A percentile compares a stretch with the other conserved stretches of the same genome.
These are phyloP conservation scores for Leishmania gerbilli DNA, from an alignment of 208 protist genomes.

Conservation along the genomic window DNA sequence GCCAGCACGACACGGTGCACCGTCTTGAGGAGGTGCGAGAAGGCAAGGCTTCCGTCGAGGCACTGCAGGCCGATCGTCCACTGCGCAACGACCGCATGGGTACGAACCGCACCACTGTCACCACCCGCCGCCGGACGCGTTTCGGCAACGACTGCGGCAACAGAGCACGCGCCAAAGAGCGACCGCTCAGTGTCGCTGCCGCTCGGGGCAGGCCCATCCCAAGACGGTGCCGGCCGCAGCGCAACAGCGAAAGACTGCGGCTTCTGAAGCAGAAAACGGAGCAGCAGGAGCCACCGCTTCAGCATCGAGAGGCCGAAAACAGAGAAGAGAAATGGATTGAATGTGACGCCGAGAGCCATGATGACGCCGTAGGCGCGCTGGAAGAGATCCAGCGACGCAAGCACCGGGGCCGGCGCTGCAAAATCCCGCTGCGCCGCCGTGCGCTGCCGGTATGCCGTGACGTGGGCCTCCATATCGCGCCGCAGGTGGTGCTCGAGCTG, in stretches of 20 bases:
- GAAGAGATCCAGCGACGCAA: constrained; percentile 44
- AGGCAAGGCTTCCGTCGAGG: constrained; percentile 71
- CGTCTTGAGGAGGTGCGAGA: constrained; percentile 52
- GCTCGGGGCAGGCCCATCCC: neutral
- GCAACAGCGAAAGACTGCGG: constrained; percentile 55
- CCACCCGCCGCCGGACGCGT: too few species aligned
- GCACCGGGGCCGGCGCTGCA: neutral
- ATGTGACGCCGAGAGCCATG: constrained; percentile 81
- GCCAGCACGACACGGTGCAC: constrained; percentile 91
- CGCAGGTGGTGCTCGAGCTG: constrained; percentile 18
- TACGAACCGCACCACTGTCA: neutral
- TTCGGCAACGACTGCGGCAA: neutral
- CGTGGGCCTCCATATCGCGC: constrained; percentile 20
- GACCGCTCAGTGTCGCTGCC: neutral
- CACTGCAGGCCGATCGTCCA: constrained; percentile 54
- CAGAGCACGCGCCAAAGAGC: constrained; percentile 1
- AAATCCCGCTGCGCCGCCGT: neutral
- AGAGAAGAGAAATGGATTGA: constrained; percentile 82
- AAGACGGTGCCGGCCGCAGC: neutral
- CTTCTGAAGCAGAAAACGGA: constrained; percentile 68
- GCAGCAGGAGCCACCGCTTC: constrained; percentile 76
- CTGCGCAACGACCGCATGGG: neutral
- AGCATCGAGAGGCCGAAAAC: constrained; percentile 62
- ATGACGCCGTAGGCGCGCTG: constrained; percentile 70
- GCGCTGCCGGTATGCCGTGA: neutral